phyloP scores from a whole-genome alignment of 23 red algal species.

The Gracilaria gracilis region DNA sequence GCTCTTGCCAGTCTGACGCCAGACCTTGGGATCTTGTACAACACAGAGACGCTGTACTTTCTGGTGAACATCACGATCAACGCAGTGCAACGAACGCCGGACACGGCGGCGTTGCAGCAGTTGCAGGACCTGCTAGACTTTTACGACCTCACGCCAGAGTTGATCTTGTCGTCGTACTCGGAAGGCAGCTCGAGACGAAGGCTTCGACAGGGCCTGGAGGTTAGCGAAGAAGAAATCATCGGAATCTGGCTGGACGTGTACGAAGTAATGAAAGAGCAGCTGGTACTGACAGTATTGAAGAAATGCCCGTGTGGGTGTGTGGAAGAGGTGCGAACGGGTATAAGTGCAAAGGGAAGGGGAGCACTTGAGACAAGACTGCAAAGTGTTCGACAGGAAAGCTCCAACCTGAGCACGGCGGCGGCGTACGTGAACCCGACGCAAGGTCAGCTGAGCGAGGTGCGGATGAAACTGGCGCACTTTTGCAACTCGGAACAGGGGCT shows the following conservation, averaged over 20 bases:
- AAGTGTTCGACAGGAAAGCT: not conserved
- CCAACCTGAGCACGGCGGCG: not conserved
- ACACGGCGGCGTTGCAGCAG: constrained; percentile 49
- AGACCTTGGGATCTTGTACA: constrained; percentile 36
- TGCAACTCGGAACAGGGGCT: constrained; percentile 74
- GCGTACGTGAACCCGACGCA: constrained; percentile 55
- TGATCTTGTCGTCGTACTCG: constrained; percentile 46
- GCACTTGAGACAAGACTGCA: not conserved
- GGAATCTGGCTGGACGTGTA: constrained; percentile 72
- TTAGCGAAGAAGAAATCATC: constrained; percentile 28
- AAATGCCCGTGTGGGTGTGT: constrained; percentile 61
- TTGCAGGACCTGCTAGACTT: constrained; percentile 62
- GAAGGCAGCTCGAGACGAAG: constrained; percentile 38
- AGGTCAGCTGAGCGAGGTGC: constrained; percentile 39
- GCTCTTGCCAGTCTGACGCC: constrained; percentile 60
- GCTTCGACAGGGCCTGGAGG: constrained; percentile 9
- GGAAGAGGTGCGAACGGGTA: constrained; percentile 43
- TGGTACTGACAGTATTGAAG: constrained; percentile 55
- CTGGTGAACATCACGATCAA: constrained; percentile 71
- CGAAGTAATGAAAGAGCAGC: constrained; percentile 66
- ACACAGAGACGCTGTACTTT: constrained; percentile 62
- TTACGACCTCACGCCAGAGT: constrained; percentile 67
- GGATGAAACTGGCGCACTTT: constrained; percentile 65
- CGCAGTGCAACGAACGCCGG: constrained; percentile 59
- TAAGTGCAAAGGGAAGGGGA: constrained; percentile 6